Evolutionary conservation across 352 stramenopile species (phyloP), one percentile per base, ranked within the genome.

Genomic region (Phytopythium ostracodes): DNA sequence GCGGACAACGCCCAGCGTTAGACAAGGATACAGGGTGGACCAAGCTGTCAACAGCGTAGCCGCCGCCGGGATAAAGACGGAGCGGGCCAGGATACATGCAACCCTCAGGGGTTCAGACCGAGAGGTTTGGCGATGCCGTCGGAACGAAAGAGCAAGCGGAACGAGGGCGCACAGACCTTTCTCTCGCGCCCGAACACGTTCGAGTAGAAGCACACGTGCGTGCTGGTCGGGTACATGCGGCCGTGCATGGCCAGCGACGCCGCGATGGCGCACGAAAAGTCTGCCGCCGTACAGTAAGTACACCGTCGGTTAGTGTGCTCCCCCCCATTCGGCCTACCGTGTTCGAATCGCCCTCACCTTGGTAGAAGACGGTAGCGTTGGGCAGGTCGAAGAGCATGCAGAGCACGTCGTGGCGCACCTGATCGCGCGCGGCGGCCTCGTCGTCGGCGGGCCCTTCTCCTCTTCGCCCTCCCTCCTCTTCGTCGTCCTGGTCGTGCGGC

Each of bases 131-230:
- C 44, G 20, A 51, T 27, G 33, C 58, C 47, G 55, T 51, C 42
- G 61, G 31, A 29, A 29, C 52, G 29, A 42, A 10, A 6, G 42
- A 47, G 22, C 22, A 59, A 60, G 27, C 52, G 20, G 62, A 52
- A 33, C 3, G n/a, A 64, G 31, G 62, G 49, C 52, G 17, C 54
- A 44, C 67, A 62, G 59, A 88, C 78, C 76, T 95, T 95, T 73
- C 82, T 83, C 69, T 95, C 86, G 62, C 83, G 84, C 44, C 84
- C 86, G 72, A 95, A 93, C 38, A 93, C 78, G 60, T 93, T 93
- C 58, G 86, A 93, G 76, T 95, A 93, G 60, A 95, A 95, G 71
- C 86, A 95, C 49, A 92, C 74, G 64, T 91, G 81, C 22, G 82
- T 73, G 56, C 77, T 84, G 47, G 84, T 91, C 42, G 86, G 86